Evolutionary conservation across 306 rosid species (phyloP).

Genomic region (Casuarina glauca): DNA sequence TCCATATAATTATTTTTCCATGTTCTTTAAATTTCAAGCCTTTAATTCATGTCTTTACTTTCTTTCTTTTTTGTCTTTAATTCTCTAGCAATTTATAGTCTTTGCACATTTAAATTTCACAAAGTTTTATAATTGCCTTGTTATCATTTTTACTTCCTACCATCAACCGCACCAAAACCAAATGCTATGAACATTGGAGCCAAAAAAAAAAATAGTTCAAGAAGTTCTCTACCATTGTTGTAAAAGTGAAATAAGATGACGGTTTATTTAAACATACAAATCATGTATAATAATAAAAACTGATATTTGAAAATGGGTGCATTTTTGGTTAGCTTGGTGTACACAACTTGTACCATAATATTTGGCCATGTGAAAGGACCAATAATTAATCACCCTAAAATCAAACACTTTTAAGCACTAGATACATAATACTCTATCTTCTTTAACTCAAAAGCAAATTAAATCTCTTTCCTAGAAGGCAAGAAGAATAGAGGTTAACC

Average conservation of each 20-base stretch:
- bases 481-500: too few species aligned
- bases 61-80: too few species aligned
- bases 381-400: neutral
- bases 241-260: neutral
- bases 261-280: neutral
- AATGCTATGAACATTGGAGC: conserved; percentile 98
- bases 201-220: conserved; percentile 30
- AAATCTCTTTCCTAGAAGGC: too few species aligned
- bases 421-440: too few species aligned
- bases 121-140: conserved; percentile 48
- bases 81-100: neutral
- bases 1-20: too few species aligned
- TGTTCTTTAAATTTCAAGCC: too few species aligned
- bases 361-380: neutral
- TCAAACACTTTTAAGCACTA: too few species aligned
- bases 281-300: neutral
- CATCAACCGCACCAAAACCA: conserved; percentile 93
- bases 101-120: too few species aligned
- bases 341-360: neutral
- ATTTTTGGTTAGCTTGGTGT: neutral
- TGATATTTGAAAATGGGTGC: neutral
- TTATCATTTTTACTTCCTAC: too few species aligned
- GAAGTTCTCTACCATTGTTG: neutral
- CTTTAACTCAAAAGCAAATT: too few species aligned
- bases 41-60: too few species aligned